These are phyloP conservation scores for Teratosphaeria pseudoeucalypti DNA, from an alignment of 2,329 filamentous ascomycete species.

Conservation along the genomic window DNA sequence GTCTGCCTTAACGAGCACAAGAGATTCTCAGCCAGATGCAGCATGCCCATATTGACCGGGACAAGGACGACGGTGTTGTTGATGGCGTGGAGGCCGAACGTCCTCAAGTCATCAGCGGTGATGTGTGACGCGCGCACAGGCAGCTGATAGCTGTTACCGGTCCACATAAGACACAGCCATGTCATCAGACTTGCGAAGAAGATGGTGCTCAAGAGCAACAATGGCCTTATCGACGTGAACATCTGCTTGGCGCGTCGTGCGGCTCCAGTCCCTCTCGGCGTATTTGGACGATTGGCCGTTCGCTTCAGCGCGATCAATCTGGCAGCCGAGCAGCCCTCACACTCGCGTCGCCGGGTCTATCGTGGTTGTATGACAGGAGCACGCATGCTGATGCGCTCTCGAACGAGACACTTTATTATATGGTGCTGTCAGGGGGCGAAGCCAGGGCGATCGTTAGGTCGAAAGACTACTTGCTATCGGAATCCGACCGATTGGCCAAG, in stretches of 20 bases:
- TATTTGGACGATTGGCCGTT: neutral
- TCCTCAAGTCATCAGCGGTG: neutral
- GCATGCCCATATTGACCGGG: conserved; percentile 8
- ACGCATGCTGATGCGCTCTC: neutral
- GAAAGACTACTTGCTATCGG: neutral
- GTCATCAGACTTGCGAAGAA: neutral
- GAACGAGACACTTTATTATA: neutral
- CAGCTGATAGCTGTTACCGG: neutral
- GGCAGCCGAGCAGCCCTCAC: neutral
- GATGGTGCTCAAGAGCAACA: neutral
- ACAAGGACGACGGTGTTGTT: conserved; percentile 4
- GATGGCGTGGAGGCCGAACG: neutral
- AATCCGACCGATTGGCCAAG: neutral
- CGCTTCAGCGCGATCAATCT: neutral
- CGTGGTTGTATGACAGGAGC: neutral
- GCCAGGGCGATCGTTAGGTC: neutral
- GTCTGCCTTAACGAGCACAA: conserved; percentile 7
- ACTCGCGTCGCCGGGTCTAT: neutral
- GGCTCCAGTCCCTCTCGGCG: neutral
- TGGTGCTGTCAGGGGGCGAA: neutral
- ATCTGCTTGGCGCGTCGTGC: neutral
- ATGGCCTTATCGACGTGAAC: neutral
- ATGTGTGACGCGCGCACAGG: neutral
- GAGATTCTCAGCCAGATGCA: conserved; percentile 8
- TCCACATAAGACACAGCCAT: neutral